Percentiles rank a stretch among this genome's conserved stretches.
Conservation (phyloP, 2,329 filamentous ascomycete genomes). For the Didymella arachidicola region DNA sequence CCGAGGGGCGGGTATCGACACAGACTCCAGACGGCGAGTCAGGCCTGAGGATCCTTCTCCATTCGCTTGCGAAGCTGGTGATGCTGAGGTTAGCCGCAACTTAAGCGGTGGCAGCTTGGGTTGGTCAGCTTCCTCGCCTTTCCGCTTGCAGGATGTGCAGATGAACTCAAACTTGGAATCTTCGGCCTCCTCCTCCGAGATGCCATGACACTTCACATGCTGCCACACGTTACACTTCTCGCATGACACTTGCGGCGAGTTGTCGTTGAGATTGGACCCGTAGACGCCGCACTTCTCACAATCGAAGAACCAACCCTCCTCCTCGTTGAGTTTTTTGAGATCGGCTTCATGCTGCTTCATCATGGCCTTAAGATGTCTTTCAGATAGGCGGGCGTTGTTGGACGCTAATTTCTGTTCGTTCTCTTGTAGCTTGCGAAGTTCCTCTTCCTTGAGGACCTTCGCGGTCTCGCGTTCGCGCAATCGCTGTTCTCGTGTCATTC, state of each 20-base stretch:
- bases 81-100: conserved; percentile 62
- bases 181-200: conserved; percentile 80
- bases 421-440: conserved; percentile 79
- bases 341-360: conserved; percentile 82
- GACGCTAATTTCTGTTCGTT: conserved; percentile 67
- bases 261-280: conserved; percentile 88
- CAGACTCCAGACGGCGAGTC: conserved; percentile 28
- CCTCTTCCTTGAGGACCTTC: conserved; percentile 83
- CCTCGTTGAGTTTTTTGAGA: conserved; percentile 71
- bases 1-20: conserved; percentile 33
- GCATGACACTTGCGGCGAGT: conserved; percentile 90
- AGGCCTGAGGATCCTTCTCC: conserved; percentile 23
- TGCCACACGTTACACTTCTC: conserved; percentile 97
- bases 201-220: conserved; percentile 89
- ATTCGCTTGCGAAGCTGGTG: conserved; percentile 48
- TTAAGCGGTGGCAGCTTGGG: conserved; percentile 70
- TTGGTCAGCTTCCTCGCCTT: conserved; percentile 67
- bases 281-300: conserved; percentile 87
- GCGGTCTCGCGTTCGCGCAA: conserved; percentile 85
- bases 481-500: conserved; percentile 84
- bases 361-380: conserved; percentile 80
- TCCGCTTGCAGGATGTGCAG: conserved; percentile 78
- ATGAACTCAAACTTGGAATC: conserved; percentile 80
- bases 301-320: conserved; percentile 93
- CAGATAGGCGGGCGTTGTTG: conserved; percentile 68